Evolutionary conservation across 192 early-diverging fungal genomes (phyloP).

Genomic region (Entomortierella parvispora): DNA sequence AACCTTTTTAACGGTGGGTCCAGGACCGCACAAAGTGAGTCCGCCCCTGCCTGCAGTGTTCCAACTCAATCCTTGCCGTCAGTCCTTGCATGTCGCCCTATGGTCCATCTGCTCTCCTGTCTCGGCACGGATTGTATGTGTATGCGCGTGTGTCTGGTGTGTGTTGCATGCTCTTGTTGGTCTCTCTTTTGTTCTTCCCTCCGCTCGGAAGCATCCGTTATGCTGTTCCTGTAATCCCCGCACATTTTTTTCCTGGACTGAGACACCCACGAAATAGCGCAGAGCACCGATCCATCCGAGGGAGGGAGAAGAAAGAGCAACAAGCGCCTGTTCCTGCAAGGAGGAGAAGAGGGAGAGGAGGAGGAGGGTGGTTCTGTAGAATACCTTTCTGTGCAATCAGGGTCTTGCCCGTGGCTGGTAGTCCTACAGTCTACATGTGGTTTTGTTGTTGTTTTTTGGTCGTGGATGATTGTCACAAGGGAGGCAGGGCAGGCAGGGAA

Average conservation of each 20-base stretch:
- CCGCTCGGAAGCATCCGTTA: too few relatives aligned
- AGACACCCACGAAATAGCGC: too few relatives aligned
- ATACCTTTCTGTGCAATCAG: conserved; percentile 94
- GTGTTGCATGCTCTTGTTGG: too few relatives aligned
- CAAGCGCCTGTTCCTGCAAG: background rate
- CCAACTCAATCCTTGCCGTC: too few relatives aligned
- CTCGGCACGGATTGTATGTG: background rate
- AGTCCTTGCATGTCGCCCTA: background rate
- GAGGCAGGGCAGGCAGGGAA: background rate
- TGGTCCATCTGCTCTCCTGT: background rate
- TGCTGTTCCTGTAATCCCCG: too few relatives aligned
- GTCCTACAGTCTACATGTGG: conserved; percentile 83
- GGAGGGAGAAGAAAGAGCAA: conserved; percentile 1
- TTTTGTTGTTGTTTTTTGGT: too few relatives aligned
- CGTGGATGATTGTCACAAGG: background rate
- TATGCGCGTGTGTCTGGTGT: background rate
- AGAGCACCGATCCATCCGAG: too few relatives aligned
- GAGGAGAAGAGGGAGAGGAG: background rate
- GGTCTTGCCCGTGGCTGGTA: conserved; percentile 96
- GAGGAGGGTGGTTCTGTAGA: background rate
- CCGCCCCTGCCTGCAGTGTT: too few relatives aligned
- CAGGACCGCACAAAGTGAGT: too few relatives aligned
- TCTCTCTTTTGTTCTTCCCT: too few relatives aligned
- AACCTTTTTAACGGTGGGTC: too few relatives aligned
- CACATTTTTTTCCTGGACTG: too few relatives aligned